Percentiles rank a stretch among this genome's conserved stretches.
Evolutionary conservation across 1,284 basidiomycete genomes (phyloP).

Genomic region (Rhodotorula sp.): DNA sequence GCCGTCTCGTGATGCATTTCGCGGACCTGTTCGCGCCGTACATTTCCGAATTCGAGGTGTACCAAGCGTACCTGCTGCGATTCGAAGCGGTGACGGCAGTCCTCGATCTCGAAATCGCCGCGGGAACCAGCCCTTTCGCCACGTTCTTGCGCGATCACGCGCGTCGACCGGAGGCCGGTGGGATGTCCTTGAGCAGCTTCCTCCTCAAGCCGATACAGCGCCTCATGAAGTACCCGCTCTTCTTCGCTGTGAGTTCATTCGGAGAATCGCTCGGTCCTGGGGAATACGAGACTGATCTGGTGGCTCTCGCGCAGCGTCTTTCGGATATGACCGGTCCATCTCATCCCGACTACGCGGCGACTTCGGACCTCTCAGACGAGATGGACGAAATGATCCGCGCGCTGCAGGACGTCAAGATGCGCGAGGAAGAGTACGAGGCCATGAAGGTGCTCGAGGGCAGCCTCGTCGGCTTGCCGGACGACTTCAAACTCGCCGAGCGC

Average conservation of each 20-base stretch:
- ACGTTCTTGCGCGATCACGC: conserved; percentile 76
- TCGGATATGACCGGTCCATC: conserved; percentile 64
- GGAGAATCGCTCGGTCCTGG: neutral
- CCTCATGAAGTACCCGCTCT: conserved; percentile 67
- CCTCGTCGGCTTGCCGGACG: conserved; percentile 62
- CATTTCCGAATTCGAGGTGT: conserved; percentile 68
- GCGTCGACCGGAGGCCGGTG: conserved; percentile 56
- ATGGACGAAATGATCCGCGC: conserved; percentile 68
- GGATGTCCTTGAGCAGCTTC: conserved; percentile 65
- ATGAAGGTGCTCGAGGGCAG: conserved; percentile 63
- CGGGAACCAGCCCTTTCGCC: conserved; percentile 61
- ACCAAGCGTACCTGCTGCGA: conserved; percentile 78
- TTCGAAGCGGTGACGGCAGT: conserved; percentile 62
- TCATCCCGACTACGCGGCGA: conserved; percentile 67
- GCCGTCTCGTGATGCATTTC: conserved; percentile 53
- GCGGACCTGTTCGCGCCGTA: conserved; percentile 62
- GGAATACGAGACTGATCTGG: neutral
- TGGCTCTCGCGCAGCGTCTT: conserved; percentile 57
- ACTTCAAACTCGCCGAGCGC: conserved; percentile 61
- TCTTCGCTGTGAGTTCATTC: conserved; percentile 64
- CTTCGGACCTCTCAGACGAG: conserved; percentile 64
- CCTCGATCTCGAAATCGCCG: conserved; percentile 59
- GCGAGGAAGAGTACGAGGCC: conserved; percentile 77
- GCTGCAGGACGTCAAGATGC: conserved; percentile 74
- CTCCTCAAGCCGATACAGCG: conserved; percentile 73